A percentile compares a stretch with the other conserved stretches of the same genome.
phyloP scores from a whole-genome alignment of 2,329 filamentous ascomycete species.

The Fusarium paranaense region DNA sequence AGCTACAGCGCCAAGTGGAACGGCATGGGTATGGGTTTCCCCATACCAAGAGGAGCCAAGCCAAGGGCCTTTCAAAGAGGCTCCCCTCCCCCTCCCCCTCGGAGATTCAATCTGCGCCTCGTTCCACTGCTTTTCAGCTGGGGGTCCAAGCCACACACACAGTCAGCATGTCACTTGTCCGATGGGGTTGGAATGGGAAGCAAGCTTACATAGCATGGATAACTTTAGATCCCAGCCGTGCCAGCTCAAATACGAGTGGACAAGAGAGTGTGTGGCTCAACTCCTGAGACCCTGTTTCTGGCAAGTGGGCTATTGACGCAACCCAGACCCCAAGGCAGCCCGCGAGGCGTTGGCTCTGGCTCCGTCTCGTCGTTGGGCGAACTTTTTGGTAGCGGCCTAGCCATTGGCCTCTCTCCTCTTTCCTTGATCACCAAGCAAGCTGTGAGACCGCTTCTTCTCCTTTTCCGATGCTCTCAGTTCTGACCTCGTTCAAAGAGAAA shows the following conservation, averaged over 20 bases:
- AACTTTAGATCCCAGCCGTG: background rate
- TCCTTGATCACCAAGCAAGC: background rate
- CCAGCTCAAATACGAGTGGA: background rate
- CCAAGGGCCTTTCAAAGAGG: background rate
- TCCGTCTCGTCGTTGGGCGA: background rate
- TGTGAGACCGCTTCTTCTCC: background rate
- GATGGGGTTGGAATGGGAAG: background rate
- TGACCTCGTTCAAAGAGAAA: background rate
- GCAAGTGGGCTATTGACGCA: constrained; percentile 18
- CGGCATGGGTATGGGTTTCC: background rate
- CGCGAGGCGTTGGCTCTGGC: constrained; percentile 21
- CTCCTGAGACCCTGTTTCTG: constrained; percentile 22
- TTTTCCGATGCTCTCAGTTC: background rate
- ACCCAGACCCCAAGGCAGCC: constrained; percentile 19
- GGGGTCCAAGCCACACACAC: background rate
- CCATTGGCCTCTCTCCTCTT: background rate
- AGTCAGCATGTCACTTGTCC: background rate
- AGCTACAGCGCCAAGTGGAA: background rate
- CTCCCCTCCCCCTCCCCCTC: background rate
- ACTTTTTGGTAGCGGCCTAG: constrained; percentile 2
- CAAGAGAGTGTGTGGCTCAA: background rate
- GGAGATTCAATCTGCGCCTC: background rate
- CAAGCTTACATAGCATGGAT: background rate
- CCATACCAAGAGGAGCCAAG: background rate
- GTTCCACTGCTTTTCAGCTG: background rate